Base-by-base conservation (phyloP, 179 eudicot genomes). In the Heliamphora pulchella region DNA sequence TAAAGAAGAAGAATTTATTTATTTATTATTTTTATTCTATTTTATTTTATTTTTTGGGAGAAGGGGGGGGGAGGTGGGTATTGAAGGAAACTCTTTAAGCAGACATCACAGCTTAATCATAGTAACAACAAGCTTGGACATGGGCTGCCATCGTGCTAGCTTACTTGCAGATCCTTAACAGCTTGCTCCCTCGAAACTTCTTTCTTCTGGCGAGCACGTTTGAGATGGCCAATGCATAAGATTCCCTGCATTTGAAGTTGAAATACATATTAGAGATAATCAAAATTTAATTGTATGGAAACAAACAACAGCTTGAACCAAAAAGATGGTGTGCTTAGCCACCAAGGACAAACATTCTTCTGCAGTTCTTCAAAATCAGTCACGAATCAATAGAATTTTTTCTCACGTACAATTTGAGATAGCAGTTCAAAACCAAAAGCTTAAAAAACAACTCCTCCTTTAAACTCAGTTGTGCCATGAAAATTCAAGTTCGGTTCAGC, bases 191-290 rank as follows among this genome's bases (percentile, higher is more conserved):
- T 86, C 57, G 97, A 83, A 62, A 80, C 80, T 89, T 90, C 91
- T 86, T 91, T 85, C 80, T 87, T 84, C 85, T 89, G 92, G 73
- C 93, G 97, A 82, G 90, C 86, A 81, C 99, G 98, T 82, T 94
- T 96, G 82, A 94, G 80, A 78, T 69, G 71, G 22, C 98, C 99
- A 83, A 96, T 89, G 87, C 99, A 96, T 15, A 94, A 79, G 50
- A 96, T 18, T 82, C 98, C 99, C 99, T 96, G 88, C 62, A 76
- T 20, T 71, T 61, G 44, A 62, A 0, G 31, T 46, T 44, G 14
- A 63, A 58, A 76, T 63, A 75, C 54, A 14, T 4, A 79, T 48
- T 53, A 66, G 47, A 54, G 43, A 78, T 15, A 62, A 70, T 63
- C 61, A 68, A 46, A 15, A n/a, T 39, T 11, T 50, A 48, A 39